Conservation (phyloP, 2,329 filamentous ascomycete species). For the Thielaviopsis ethacetica region DNA sequence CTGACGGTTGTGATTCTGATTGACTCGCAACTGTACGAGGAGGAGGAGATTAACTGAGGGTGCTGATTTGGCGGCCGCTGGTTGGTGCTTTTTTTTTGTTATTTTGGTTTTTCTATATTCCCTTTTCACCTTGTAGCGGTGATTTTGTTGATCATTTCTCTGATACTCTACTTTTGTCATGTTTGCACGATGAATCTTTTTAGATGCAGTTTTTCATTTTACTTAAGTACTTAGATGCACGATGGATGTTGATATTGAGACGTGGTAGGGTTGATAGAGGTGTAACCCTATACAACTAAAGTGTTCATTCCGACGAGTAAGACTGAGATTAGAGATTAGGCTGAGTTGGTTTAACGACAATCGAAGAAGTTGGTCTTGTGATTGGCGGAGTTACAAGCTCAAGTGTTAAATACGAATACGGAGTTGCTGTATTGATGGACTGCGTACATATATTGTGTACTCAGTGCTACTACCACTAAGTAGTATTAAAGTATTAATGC, state of each 20-base stretch:
- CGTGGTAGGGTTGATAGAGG: neutral
- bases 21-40: constrained; percentile 25
- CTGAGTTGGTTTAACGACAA: neutral
- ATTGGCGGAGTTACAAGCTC: neutral
- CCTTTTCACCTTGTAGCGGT: neutral
- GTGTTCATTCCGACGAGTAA: neutral
- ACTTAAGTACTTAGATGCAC: neutral
- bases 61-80: neutral
- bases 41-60: constrained; percentile 5
- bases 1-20: constrained; percentile 56
- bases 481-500: too few species aligned
- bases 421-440: neutral
- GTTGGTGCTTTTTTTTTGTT: neutral
- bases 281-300: neutral
- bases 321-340: neutral
- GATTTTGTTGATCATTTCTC: neutral
- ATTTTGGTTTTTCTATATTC: neutral
- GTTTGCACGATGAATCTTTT: neutral
- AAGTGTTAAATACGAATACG: neutral
- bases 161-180: neutral
- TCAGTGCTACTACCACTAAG: too few species aligned
- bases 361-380: neutral
- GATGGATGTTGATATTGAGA: neutral
- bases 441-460: too few species aligned
- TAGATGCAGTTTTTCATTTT: neutral